phyloP scores from a whole-genome alignment of 2,329 filamentous ascomycete species.

The Fusarium piperis region DNA sequence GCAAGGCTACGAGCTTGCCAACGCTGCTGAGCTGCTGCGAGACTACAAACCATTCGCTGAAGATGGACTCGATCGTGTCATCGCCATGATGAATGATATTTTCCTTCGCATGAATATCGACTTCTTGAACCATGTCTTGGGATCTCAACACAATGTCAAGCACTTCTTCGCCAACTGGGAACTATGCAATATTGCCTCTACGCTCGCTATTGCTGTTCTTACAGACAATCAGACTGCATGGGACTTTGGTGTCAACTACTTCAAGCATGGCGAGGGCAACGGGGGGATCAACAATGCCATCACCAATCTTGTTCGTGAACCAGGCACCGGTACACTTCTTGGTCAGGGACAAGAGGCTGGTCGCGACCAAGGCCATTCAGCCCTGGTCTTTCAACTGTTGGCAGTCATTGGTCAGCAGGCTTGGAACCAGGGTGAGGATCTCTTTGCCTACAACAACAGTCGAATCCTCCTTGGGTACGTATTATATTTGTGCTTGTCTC shows the following conservation, averaged over 20 bases:
- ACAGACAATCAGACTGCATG: background rate
- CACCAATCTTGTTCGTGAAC: background rate
- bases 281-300: background rate
- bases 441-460: conserved; percentile 19
- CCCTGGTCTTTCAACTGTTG: background rate
- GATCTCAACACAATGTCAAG: background rate
- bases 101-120: background rate
- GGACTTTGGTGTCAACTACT: background rate
- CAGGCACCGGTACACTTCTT: background rate
- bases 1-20: background rate
- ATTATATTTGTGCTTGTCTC: background rate
- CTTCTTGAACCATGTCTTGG: background rate
- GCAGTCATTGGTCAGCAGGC: background rate
- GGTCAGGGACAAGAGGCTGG: background rate
- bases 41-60: background rate
- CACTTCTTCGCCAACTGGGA: background rate
- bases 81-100: background rate
- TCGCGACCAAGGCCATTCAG: background rate
- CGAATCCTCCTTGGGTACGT: conserved; percentile 32
- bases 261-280: background rate
- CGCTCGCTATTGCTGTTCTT: background rate
- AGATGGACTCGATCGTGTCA: background rate
- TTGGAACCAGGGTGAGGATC: background rate
- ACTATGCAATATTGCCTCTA: background rate
- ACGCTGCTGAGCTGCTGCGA: background rate